Base-by-base conservation (phyloP, 2,329 filamentous ascomycete species). In the Pestalotiopsis sp. region DNA sequence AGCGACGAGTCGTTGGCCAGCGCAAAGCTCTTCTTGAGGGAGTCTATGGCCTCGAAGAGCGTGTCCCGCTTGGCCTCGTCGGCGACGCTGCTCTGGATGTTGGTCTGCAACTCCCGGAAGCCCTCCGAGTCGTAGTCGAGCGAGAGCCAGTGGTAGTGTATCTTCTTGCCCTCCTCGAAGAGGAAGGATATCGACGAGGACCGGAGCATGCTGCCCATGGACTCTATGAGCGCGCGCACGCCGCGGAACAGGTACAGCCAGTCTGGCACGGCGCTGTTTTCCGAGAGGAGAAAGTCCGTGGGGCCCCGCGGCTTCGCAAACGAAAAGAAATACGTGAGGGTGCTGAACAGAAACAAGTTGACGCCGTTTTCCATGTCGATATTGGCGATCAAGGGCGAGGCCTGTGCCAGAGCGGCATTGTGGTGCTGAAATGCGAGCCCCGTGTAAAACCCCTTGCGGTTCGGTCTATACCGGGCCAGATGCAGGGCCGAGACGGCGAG, bases 401-500 rank as follows among this genome's bases (percentile, higher is more conserved):
- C 64, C 39, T 40, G 35, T 17, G 4, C 35, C 14, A 60, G 14
- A 4, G 64, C 52, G 9, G 64, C 38, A 48, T 58, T 59, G 26
- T 66, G 55, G 14, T 66, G 64, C 5, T 38, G 64, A 22, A 66
- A 59, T 9, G 64, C 64, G 17, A 59, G 30, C 14, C 24, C 22
- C 5, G 38, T n/a, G 39, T 59, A 66, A 35, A 59, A 44, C 20
- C 60, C 64, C 64, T 60, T 58, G 20, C 30, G 52, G 3, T 66
- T 55, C 26, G 35, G 10, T 24, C 67, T 70, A n/a, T 70, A 77
- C 38, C 72, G 70, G 2, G 79, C 77, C 30, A 81, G 67, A 68
- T 82, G 80, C 6, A 81, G 71, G 1, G 79, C 79, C 3, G 80
- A 76, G 5, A 81, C 61, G 11, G 80, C 77, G 4, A 83, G 72